These are phyloP conservation scores for Spathaspora girioi DNA, from an alignment of 805 yeast genomes.

Conservation along the genomic window DNA sequence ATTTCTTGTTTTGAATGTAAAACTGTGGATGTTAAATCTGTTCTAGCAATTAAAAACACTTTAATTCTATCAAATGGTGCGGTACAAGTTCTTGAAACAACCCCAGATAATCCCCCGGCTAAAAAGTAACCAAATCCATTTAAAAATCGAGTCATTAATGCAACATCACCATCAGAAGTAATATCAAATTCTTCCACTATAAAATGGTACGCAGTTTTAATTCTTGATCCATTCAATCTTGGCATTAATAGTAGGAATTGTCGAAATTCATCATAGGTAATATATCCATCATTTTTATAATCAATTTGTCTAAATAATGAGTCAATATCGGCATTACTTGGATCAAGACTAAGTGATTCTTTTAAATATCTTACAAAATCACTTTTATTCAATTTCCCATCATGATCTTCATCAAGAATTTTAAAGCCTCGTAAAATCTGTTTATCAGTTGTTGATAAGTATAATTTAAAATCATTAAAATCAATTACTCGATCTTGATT, in stretches of 20 bases:
- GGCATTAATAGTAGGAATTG: constrained; percentile 83
- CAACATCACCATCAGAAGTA: constrained; percentile 90
- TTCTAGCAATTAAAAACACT: constrained; percentile 88
- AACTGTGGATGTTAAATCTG: constrained; percentile 71
- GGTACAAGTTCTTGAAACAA: constrained; percentile 90
- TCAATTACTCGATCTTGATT: constrained; percentile 56
- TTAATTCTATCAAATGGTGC: constrained; percentile 96
- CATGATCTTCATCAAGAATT: constrained; percentile 65
- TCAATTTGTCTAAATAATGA: constrained; percentile 55
- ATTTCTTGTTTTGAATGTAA: constrained; percentile 52
- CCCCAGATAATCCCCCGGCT: constrained; percentile 96
- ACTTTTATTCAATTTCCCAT: constrained; percentile 61
- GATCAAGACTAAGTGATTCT: constrained; percentile 47
- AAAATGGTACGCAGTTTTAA: constrained; percentile 75
- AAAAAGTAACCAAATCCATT: constrained; percentile 87
- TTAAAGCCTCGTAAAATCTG: constrained; percentile 69
- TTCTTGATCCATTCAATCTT: constrained; percentile 68
- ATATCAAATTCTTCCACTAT: constrained; percentile 77
- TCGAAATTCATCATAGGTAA: constrained; percentile 84
- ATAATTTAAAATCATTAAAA: constrained; percentile 62
- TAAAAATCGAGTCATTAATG: constrained; percentile 71
- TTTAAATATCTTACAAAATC: constrained; percentile 69
- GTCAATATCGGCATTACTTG: constrained; percentile 51
- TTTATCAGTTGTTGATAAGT: constrained; percentile 62
- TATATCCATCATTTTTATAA: constrained; percentile 55